These are phyloP conservation scores for Komagataella kurtzmanii DNA, from an alignment of 805 yeast species.

Conservation along the genomic window DNA sequence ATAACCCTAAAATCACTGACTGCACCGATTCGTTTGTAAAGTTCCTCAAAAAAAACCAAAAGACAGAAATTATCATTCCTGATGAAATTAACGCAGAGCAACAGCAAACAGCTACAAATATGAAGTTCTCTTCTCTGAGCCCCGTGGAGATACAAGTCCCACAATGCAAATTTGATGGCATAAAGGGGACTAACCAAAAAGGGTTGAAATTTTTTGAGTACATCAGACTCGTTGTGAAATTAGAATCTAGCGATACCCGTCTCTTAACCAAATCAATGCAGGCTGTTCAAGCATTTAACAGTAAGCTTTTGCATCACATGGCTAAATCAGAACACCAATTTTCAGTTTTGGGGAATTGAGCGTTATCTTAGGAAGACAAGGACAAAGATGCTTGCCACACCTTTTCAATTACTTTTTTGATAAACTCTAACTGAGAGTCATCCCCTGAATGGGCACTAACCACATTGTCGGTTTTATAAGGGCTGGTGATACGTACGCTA, in stretches of 20 bases:
- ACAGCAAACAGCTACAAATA: not conserved
- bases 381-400: constrained; percentile 24
- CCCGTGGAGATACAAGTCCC: not conserved
- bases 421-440: constrained; percentile 16
- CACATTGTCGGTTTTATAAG: constrained; percentile 21
- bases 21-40: not conserved
- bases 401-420: constrained; percentile 35
- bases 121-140: not conserved
- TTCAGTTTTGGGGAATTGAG: not conserved
- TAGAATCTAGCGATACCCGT: constrained; percentile 9
- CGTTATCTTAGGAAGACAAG: not conserved
- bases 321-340: not conserved
- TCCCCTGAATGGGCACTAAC: constrained; percentile 9
- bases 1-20: not conserved
- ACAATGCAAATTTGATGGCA: constrained; percentile 43
- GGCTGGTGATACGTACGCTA: constrained; percentile 24
- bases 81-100: not conserved
- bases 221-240: constrained; percentile 14
- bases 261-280: not conserved
- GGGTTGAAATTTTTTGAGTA: constrained; percentile 42
- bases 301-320: not conserved
- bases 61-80: not conserved
- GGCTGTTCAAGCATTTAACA: not conserved
- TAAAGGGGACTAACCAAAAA: constrained; percentile 40
- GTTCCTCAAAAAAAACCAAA: not conserved